A percentile compares a stretch with the other conserved stretches of the same genome.
Evolutionary conservation across 306 rosid genomes (phyloP).

Genomic region (Pyrus bretschneideri): DNA sequence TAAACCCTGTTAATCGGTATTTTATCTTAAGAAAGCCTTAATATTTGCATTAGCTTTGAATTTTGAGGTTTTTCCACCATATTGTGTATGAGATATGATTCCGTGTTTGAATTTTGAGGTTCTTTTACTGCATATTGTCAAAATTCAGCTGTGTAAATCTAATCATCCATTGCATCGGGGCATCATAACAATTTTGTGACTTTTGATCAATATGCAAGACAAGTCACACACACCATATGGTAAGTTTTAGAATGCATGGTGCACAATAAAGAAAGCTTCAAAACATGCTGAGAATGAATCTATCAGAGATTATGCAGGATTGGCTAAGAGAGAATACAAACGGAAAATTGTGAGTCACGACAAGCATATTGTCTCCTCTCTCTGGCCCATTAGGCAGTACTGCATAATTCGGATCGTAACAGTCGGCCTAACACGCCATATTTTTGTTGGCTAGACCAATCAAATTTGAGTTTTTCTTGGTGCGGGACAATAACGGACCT

Average conservation of each 20-base stretch:
- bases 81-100: neutral
- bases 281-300: conserved; percentile 38
- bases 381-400: neutral
- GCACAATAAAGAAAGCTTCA: conserved; percentile 53
- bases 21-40: neutral
- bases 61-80: neutral
- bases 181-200: too few species aligned
- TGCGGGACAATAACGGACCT: conserved; percentile 26
- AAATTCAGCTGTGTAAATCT: too few species aligned
- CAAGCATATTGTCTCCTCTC: neutral
- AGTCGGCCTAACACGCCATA: conserved; percentile 13
- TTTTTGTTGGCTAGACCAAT: conserved; percentile 23
- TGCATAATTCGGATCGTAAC: neutral
- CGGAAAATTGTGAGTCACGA: conserved; percentile 8
- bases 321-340: conserved; percentile 6
- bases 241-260: conserved; percentile 47
- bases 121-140: too few species aligned
- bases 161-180: neutral
- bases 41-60: neutral
- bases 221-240: neutral
- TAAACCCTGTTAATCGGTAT: neutral
- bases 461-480: conserved; percentile 1
- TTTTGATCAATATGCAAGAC: neutral
- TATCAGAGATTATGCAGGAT: conserved; percentile 19
- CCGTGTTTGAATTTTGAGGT: neutral